Evolutionary conservation across 805 yeast genomes (phyloP).

Genomic region (Yarrowia alimentaria): DNA sequence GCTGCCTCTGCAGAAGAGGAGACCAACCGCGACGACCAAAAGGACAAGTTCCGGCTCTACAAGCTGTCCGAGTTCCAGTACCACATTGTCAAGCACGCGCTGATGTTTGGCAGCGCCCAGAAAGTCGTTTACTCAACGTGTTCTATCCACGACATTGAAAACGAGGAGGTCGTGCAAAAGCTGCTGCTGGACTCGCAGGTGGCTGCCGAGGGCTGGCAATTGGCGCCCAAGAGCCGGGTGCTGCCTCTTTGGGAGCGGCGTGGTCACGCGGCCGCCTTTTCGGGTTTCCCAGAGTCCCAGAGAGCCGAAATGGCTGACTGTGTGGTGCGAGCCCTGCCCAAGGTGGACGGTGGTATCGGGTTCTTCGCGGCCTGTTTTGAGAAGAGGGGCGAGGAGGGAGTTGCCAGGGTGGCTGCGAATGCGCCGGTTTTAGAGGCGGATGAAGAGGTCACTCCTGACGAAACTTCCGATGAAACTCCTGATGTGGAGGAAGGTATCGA

Average conservation of each 20-base stretch:
- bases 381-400: slow-evolving; percentile 2
- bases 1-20: slow-evolving; percentile 30
- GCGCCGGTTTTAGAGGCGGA: background rate
- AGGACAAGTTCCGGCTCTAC: slow-evolving; percentile 53
- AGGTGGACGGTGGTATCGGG: slow-evolving; percentile 97
- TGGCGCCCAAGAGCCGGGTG: slow-evolving; percentile 58
- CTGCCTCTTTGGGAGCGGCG: slow-evolving; percentile 85
- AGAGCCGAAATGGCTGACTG: slow-evolving; percentile 62
- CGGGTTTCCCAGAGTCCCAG: slow-evolving; percentile 41
- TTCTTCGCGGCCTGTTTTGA: slow-evolving; percentile 92
- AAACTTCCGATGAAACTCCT: background rate
- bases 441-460: too few species aligned
- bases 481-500: background rate
- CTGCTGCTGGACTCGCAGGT: slow-evolving; percentile 67
- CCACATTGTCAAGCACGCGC: slow-evolving; percentile 83
- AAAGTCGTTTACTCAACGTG: slow-evolving; percentile 93
- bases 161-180: slow-evolving; percentile 86
- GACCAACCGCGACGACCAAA: slow-evolving; percentile 31
- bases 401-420: background rate
- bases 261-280: slow-evolving; percentile 72
- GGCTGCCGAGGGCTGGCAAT: slow-evolving; percentile 68
- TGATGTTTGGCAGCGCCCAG: slow-evolving; percentile 69
- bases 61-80: slow-evolving; percentile 84
- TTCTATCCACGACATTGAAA: slow-evolving; percentile 89
- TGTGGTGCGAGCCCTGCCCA: slow-evolving; percentile 81